These are phyloP conservation scores for Otatea glauca DNA, from an alignment of 176 grass and related monocot genomes.

Conservation along the genomic window DNA sequence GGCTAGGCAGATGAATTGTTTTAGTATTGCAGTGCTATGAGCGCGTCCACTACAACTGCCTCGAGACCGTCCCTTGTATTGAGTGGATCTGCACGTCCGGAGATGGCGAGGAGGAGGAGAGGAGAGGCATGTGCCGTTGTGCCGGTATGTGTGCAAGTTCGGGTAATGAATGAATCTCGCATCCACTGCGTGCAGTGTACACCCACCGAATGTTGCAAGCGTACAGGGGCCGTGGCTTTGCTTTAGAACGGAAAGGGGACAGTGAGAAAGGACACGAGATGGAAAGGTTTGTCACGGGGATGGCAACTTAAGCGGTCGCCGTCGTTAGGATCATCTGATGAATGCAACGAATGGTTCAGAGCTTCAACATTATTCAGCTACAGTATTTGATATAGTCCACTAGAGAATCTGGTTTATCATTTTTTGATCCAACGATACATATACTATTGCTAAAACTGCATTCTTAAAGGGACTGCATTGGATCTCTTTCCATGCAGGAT, in stretches of 20 bases:
- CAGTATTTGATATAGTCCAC: too few relatives aligned
- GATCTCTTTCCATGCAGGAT: too few relatives aligned
- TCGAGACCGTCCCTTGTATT: not conserved
- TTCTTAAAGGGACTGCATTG: too few relatives aligned
- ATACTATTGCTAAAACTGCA: too few relatives aligned
- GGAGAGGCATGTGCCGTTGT: slow-evolving; percentile 14
- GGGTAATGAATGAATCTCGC: slow-evolving; percentile 29
- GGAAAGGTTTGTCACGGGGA: too few relatives aligned
- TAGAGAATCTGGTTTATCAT: too few relatives aligned
- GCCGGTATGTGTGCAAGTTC: too few relatives aligned
- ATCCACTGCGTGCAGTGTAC: slow-evolving; percentile 21
- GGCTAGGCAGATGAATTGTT: not conserved
- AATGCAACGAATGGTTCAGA: too few relatives aligned
- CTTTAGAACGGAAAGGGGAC: slow-evolving; percentile 23
- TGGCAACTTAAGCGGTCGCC: too few relatives aligned
- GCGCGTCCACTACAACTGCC: slow-evolving; percentile 3
- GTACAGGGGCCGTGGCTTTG: slow-evolving; percentile 13
- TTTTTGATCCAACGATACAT: too few relatives aligned
- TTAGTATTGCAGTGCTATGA: not conserved
- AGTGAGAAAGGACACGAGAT: slow-evolving; percentile 34
- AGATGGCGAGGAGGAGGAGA: not conserved
- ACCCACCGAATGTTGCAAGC: slow-evolving; percentile 15
- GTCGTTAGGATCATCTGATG: too few relatives aligned
- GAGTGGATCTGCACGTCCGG: slow-evolving; percentile 41
- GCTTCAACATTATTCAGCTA: too few relatives aligned